phyloP scores from a whole-genome alignment of 768 basidiomycete genomes.

The Termitomyces sp. region DNA sequence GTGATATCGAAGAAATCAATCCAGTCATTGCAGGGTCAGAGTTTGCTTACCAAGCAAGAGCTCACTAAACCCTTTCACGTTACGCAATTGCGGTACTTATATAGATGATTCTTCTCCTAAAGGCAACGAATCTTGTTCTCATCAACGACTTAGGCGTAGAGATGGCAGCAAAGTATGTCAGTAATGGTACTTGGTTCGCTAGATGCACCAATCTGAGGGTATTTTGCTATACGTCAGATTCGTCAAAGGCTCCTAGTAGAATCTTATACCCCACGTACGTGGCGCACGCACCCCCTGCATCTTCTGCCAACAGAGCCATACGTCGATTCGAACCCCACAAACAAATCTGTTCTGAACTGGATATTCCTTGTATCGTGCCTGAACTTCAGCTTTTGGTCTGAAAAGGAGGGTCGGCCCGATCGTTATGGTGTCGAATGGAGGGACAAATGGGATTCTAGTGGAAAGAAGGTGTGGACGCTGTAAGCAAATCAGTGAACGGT shows the following conservation, averaged over 20 bases:
- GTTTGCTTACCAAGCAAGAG: slow-evolving; percentile 52
- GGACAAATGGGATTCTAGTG: slow-evolving; percentile 54
- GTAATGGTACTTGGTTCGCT: slow-evolving; percentile 14
- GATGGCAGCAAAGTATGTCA: slow-evolving; percentile 64
- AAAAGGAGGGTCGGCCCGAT: slow-evolving; percentile 50
- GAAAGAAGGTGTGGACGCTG: slow-evolving; percentile 62
- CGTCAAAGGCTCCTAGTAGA: slow-evolving; percentile 52
- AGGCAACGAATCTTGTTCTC: slow-evolving; percentile 60
- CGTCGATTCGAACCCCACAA: slow-evolving; percentile 47
- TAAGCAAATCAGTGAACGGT: neutral
- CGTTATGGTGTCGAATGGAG: slow-evolving; percentile 82
- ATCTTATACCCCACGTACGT: slow-evolving; percentile 75
- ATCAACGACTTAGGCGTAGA: slow-evolving; percentile 60
- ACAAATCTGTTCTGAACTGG: slow-evolving; percentile 69
- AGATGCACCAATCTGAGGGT: slow-evolving; percentile 3
- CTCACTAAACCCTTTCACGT: neutral
- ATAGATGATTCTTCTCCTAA: slow-evolving; percentile 5
- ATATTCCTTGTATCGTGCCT: slow-evolving; percentile 84
- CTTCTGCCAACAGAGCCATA: slow-evolving; percentile 68
- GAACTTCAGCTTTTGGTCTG: slow-evolving; percentile 91
- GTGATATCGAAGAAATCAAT: slow-evolving; percentile 32
- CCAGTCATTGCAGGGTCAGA: slow-evolving; percentile 60
- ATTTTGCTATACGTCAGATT: slow-evolving; percentile 43
- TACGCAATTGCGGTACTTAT: neutral
- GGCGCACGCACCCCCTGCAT: slow-evolving; percentile 77